These are phyloP conservation scores for Condylostoma magnum DNA, from an alignment of 169 alveolate genomes.

Conservation along the genomic window DNA sequence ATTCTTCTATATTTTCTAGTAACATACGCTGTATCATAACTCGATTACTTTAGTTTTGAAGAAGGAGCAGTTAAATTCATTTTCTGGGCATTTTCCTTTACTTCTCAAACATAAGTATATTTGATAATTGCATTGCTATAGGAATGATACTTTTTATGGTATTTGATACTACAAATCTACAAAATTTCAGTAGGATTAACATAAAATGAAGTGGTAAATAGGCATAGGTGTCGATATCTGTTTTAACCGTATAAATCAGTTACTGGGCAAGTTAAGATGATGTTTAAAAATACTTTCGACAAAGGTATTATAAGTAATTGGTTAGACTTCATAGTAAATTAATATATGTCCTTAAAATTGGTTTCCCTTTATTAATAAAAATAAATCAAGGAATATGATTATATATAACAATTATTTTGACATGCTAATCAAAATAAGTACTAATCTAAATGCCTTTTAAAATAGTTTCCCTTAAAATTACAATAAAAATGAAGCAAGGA, in stretches of 20 bases:
- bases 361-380: too few relatives aligned
- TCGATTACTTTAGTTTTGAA: too few relatives aligned
- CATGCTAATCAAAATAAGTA: too few relatives aligned
- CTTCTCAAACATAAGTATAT: too few relatives aligned
- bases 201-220: slow-evolving; percentile 1
- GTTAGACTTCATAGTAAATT: not conserved
- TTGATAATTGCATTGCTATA: not conserved
- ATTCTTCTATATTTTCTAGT: not conserved
- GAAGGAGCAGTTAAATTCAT: too few relatives aligned
- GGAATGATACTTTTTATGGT: slow-evolving; percentile 15
- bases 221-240: slow-evolving; percentile 10
- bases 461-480: too few relatives aligned
- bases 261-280: slow-evolving; percentile 8
- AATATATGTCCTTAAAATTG: too few relatives aligned
- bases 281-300: slow-evolving; percentile 8
- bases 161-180: not conserved
- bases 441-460: too few relatives aligned
- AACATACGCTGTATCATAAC: not conserved
- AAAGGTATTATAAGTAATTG: slow-evolving; percentile 14
- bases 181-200: slow-evolving; percentile 9
- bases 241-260: not conserved
- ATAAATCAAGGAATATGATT: too few relatives aligned
- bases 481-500: too few relatives aligned
- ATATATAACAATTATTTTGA: too few relatives aligned
- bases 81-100: too few relatives aligned